Base-by-base conservation (phyloP, 2,329 filamentous ascomycete genomes). In the Waltergamsia citrina region DNA sequence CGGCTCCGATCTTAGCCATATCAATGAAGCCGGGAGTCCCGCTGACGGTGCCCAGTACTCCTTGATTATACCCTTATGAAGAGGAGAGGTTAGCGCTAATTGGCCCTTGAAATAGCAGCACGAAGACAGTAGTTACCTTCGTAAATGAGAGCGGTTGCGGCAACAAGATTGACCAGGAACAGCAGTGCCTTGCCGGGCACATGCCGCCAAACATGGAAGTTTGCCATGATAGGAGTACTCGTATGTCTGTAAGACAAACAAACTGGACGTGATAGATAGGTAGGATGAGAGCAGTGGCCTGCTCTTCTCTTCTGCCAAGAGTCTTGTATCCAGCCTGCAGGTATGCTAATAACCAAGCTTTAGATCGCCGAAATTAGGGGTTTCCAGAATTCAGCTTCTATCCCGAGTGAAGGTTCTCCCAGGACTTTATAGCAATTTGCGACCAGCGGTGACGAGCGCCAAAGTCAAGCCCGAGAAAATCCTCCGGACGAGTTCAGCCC, bases 1-100 rank as follows among this genome's bases (percentile, higher is more conserved):
- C 58, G 1, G 57, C 43, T 12, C 68, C 67, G 29, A 71, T 69
- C 29, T 58, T 57, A 7, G 68, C 62, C 43, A 57, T 52, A 10
- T 45, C 42, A 16, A 65, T 54, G 45, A 61, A 66, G 32, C 51
- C 45, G 2, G 59, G 58, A 10, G 59, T 54, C 7, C 48, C 48
- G 38, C 67, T 71, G 32, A 71, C 64, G 26, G 62, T 62, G 32
- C 67, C 66, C 57, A 69, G 64, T n/a, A 71, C 65, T 33, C 67
- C 67, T 42, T 71, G 68, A 38, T 71, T 65, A 50, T 71, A 73
- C 15, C 68, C 67, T 54, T 56, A 50, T 16, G 3, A 15, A 19
- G 7, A 12, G 15, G n/a, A 19, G n/a, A n/a, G n/a, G n/a, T n/a
- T n/a, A n/a, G n/a, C n/a, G n/a, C n/a, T n/a, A n/a, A n/a, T n/a